Evolutionary conservation across 768 basidiomycete genomes (phyloP).

Genomic region (Mycena crocata): DNA sequence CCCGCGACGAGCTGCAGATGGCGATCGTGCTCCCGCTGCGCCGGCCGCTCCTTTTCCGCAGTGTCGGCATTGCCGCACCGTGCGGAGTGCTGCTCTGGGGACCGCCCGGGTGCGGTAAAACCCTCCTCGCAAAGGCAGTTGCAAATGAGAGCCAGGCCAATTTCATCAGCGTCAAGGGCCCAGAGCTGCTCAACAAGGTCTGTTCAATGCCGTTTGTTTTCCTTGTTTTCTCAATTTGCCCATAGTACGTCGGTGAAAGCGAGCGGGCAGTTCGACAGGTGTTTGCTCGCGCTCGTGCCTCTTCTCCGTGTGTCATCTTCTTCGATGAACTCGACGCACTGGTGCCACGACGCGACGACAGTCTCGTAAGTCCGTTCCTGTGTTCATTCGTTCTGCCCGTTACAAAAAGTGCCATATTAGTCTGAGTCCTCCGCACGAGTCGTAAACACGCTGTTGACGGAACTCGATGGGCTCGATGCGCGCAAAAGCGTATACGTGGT

Average conservation of each 20-base stretch:
- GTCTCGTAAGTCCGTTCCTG: constrained; percentile 64
- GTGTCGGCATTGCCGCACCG: constrained; percentile 90
- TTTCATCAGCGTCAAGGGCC: constrained; percentile 98
- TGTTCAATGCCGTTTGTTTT: constrained; percentile 27
- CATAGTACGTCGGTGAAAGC: constrained; percentile 96
- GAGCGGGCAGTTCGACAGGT: constrained; percentile 95
- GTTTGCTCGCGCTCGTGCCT: constrained; percentile 93
- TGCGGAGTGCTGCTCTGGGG: constrained; percentile 99
- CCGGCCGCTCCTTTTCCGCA: constrained; percentile 87
- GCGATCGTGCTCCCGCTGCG: constrained; percentile 96
- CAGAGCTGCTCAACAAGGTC: constrained; percentile 96
- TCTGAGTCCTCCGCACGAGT: constrained; percentile 95
- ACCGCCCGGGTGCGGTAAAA: constrained; percentile 98
- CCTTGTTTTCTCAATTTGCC: neutral
- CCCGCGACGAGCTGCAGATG: constrained; percentile 95
- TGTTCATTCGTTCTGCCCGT: neutral
- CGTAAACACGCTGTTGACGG: constrained; percentile 93
- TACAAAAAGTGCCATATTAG: constrained; percentile 47
- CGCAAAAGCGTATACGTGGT: constrained; percentile 93
- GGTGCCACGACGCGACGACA: constrained; percentile 91
- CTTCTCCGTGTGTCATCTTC: constrained; percentile 94
- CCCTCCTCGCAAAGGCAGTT: constrained; percentile 96
- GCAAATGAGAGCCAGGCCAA: constrained; percentile 96
- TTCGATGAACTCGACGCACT: constrained; percentile 96
- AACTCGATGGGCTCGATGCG: constrained; percentile 91